Base-by-base conservation (phyloP, 805 yeast genomes). In the Blastobotrys americana region DNA sequence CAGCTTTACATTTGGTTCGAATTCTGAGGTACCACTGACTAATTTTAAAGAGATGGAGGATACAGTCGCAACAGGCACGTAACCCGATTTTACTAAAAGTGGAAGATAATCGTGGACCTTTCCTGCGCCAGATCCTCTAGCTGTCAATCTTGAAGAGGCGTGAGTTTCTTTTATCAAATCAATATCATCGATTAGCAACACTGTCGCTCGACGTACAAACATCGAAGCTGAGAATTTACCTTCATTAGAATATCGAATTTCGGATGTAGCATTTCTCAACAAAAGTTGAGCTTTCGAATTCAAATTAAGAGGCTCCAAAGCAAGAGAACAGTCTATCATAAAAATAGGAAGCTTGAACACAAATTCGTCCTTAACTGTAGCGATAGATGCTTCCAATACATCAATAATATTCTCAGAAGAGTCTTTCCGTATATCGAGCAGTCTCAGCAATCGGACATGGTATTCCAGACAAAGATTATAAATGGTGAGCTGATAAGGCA, bases 161-260 rank as follows among this genome's bases (percentile, higher is more conserved):
- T 17, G 13, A 9, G 34, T 19, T 9, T 23, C 34, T 13, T 48
- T 50, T 16, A 71, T 56, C 39, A 69, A 69, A 0, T 53, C 41
- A 2, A 53, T 47, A 53, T 86, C 93, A 63, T 87, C 96, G 39
- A 84, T 77, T 27, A 87, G 58, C 8, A 81, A 60, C 3, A 83
- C 41, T 0, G 73, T 62, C 0, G 78, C 57, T 3, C 73, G 69
- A 37, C 80, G 69, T 5, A 82, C 58, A 0, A 80, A 71, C 9
- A 44, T 71, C 74, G 3, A 71, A 47, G n/a, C 41, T 37, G 45
- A 58, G 60, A 10, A 34, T 3, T 60, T 57, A 34, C 60, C 69
- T 19, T 59, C 68, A 16, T 58, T 69, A 17, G 52, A 61, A 15
- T 71, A 48, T 1, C 66, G 59, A 1, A 80, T 42, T 39, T 77